These are phyloP conservation scores for Huntiella moniliformis DNA, from an alignment of 2,329 filamentous ascomycete species.

Conservation along the genomic window DNA sequence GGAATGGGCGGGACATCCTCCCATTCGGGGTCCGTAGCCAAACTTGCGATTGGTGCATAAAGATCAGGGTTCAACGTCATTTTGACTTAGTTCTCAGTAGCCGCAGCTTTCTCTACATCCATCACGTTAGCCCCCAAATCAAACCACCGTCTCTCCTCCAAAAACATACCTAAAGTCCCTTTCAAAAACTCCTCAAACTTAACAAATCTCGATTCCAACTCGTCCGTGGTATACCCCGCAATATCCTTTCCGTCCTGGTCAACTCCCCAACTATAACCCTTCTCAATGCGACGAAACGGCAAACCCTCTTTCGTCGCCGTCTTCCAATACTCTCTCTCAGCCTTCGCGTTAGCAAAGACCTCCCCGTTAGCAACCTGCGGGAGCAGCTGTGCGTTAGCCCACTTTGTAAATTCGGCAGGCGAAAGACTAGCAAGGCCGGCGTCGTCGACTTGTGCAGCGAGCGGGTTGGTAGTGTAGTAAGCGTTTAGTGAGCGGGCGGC, in stretches of 20 bases:
- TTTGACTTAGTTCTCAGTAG: conserved; percentile 16
- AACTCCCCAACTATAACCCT: conserved; percentile 24
- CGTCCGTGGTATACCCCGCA: conserved; percentile 27
- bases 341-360: conserved; percentile 24
- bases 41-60: conserved; percentile 30
- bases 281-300: conserved; percentile 26
- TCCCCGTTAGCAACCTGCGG: conserved; percentile 21
- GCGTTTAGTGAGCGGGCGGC: conserved; percentile 28
- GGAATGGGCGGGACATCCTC: conserved; percentile 68
- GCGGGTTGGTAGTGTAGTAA: conserved; percentile 31
- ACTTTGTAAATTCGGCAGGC: conserved; percentile 29
- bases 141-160: conserved; percentile 11
- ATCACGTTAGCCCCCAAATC: background rate
- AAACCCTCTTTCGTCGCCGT: conserved; percentile 32
- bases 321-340: conserved; percentile 40
- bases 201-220: conserved; percentile 25
- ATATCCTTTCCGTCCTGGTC: conserved; percentile 32
- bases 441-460: conserved; percentile 26
- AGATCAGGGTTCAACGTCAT: conserved; percentile 33
- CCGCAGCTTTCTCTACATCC: background rate
- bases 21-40: conserved; percentile 53
- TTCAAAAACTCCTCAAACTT: conserved; percentile 25
- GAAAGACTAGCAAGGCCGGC: conserved; percentile 27
- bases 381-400: conserved; percentile 28
- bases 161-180: conserved; percentile 20